phyloP scores from a whole-genome alignment of 1,284 basidiomycete genomes.

The Cystobasidium sp. region DNA sequence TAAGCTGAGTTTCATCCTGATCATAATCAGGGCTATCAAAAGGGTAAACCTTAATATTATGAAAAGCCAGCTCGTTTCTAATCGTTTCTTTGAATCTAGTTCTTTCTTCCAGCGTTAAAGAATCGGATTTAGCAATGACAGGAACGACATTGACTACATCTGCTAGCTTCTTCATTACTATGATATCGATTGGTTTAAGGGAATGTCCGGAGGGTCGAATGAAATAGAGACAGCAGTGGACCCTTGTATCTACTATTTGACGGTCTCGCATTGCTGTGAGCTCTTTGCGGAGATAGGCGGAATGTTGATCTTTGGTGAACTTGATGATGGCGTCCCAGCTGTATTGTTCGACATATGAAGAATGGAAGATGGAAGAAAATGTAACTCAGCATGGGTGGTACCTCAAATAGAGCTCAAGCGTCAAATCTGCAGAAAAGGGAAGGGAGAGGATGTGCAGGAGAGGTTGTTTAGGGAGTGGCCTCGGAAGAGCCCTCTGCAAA shows the following conservation, averaged over 20 bases:
- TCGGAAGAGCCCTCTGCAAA: too few relatives aligned
- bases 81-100: conserved; percentile 91
- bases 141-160: conserved; percentile 99
- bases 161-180: conserved; percentile 97
- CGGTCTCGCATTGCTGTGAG: conserved; percentile 98
- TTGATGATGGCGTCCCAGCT: conserved; percentile 99
- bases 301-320: conserved; percentile 97
- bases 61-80: conserved; percentile 74
- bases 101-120: conserved; percentile 89
- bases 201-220: conserved; percentile 96
- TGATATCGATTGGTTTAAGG: conserved; percentile 75
- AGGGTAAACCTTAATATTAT: conserved; percentile 93
- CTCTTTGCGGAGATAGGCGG: conserved; percentile 97
- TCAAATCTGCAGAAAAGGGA: too few relatives aligned
- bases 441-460: too few relatives aligned
- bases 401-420: neutral
- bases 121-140: conserved; percentile 97
- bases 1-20: conserved; percentile 83
- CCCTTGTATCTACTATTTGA: conserved; percentile 96
- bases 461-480: too few relatives aligned
- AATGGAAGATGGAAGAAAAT: too few relatives aligned
- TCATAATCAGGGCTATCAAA: conserved; percentile 97
- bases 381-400: neutral
- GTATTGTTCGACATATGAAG: neutral
- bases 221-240: conserved; percentile 98